A percentile compares a stretch with the other conserved stretches of the same genome.
Evolutionary conservation across 331 rosid species (phyloP).

Genomic region (Rosa hybrid): DNA sequence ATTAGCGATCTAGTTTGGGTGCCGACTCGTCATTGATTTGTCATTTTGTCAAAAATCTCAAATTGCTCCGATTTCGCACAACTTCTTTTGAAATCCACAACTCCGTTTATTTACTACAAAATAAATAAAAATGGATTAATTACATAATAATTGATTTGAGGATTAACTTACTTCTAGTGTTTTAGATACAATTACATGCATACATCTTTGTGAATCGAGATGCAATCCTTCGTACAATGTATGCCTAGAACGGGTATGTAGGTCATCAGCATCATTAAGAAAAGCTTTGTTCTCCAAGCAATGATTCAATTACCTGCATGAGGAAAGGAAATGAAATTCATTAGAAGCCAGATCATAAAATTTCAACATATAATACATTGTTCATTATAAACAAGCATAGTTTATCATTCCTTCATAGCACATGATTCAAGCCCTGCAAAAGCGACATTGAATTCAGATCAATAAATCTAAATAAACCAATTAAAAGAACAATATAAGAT

Average conservation of each 20-base stretch:
- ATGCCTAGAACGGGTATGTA: neutral
- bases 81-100: too few relatives aligned
- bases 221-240: neutral
- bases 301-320: slow-evolving; percentile 36
- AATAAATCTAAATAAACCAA: slow-evolving; percentile 25
- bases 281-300: slow-evolving; percentile 1
- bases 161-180: too few relatives aligned
- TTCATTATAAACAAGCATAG: slow-evolving; percentile 29
- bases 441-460: slow-evolving; percentile 45
- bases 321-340: slow-evolving; percentile 23
- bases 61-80: too few relatives aligned
- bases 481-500: slow-evolving; percentile 18
- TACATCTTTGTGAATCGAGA: neutral
- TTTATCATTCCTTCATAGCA: slow-evolving; percentile 47
- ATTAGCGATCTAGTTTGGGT: too few relatives aligned
- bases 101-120: too few relatives aligned
- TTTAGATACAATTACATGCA: too few relatives aligned
- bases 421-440: slow-evolving; percentile 73
- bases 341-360: slow-evolving; percentile 32
- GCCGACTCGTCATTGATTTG: too few relatives aligned
- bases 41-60: too few relatives aligned
- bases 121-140: too few relatives aligned
- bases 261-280: neutral
- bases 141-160: too few relatives aligned
- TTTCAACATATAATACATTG: slow-evolving; percentile 1